Base-by-base conservation (phyloP, 257 asterid genomes). In the Gentiana macrophylla region DNA sequence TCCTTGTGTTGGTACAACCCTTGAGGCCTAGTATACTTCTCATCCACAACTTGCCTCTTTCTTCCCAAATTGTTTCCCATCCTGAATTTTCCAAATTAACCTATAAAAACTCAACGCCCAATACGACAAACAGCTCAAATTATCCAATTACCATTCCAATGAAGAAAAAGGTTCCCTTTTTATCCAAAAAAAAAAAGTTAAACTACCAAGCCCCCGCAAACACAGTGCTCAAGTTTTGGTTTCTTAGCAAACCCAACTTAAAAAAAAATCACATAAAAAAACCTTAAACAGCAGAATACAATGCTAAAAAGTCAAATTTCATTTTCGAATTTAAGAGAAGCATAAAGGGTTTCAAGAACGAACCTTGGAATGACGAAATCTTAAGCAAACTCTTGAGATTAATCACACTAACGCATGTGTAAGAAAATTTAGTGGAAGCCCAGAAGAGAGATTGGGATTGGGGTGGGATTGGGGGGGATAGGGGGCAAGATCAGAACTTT, bases 11-110 rank as follows among this genome's bases (percentile, higher is more conserved):
- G 94, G 84, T 88, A 92, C 87, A 88, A 72, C 74, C 97, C 97
- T 56, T 92, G 97, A 77, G 99, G 99, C 87, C 77, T 88, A 32
- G 99, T 88, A 86, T 83, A 92, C 94, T 88, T 88, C 75, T 92
- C 97, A 71, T 92, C 95, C 82, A 88, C 99, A 67, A 81, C 86
- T 75, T 85, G 97, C 78, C 86, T 80, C 80, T 79, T 81, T 80
- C 87, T 77, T 72, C 95, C 98, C 86, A 88, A 71, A 76, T 86
- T 92, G 84, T 92, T 92, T 71, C 99, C 99, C 99, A 88, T 88
- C 53, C 61, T 62, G 66, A 11, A 5, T 32, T 54, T 41, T 15
- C 48, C 12, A 32, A 24, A 4, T 1, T 35, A 50, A 38, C n/a
- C 38, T 7, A 43, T 36, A 61, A 66, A 63, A 57, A 37, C 46